Evolutionary conservation across 2,329 filamentous ascomycete genomes (phyloP).

Genomic region (Penicillium psychrosexuale): DNA sequence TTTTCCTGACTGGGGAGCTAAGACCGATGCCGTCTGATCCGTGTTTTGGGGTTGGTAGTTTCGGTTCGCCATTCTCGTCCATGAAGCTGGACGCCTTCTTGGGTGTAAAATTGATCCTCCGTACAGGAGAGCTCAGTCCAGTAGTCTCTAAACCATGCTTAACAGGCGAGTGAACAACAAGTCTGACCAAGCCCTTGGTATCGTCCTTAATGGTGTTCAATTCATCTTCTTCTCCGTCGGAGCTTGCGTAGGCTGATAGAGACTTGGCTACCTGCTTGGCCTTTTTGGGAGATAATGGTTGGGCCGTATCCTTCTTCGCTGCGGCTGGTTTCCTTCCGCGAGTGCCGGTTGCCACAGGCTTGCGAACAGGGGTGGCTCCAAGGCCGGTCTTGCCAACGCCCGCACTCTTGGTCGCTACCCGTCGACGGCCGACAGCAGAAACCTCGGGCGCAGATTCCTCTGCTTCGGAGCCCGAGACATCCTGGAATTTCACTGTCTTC

Average conservation of each 20-base stretch:
- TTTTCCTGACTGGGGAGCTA: slow-evolving; percentile 38
- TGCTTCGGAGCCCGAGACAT: slow-evolving; percentile 41
- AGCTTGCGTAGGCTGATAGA: slow-evolving; percentile 35
- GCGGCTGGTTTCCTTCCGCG: slow-evolving; percentile 35
- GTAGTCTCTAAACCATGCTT: slow-evolving; percentile 29
- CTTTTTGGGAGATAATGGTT: slow-evolving; percentile 50
- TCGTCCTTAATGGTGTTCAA: slow-evolving; percentile 38
- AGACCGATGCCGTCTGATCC: slow-evolving; percentile 21
- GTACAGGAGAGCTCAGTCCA: slow-evolving; percentile 35
- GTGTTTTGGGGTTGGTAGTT: slow-evolving; percentile 22
- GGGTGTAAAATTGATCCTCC: slow-evolving; percentile 32
- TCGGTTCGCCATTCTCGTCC: slow-evolving; percentile 36
- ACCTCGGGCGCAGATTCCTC: slow-evolving; percentile 34
- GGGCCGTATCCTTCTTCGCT: slow-evolving; percentile 27
- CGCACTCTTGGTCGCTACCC: slow-evolving; percentile 18
- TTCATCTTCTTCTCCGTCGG: slow-evolving; percentile 46
- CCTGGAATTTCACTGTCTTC: slow-evolving; percentile 50
- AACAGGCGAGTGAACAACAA: slow-evolving; percentile 35
- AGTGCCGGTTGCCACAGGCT: slow-evolving; percentile 29
- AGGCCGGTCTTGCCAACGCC: slow-evolving; percentile 37
- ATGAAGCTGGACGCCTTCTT: slow-evolving; percentile 25
- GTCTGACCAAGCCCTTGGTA: slow-evolving; percentile 22
- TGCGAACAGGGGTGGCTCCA: slow-evolving; percentile 47
- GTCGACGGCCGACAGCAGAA: slow-evolving; percentile 24
- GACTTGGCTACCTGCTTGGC: slow-evolving; percentile 46